Evolutionary conservation across 352 stramenopile species (phyloP), one percentile per base, ranked within the genome.

Genomic region (Stramenopiles sp.): DNA sequence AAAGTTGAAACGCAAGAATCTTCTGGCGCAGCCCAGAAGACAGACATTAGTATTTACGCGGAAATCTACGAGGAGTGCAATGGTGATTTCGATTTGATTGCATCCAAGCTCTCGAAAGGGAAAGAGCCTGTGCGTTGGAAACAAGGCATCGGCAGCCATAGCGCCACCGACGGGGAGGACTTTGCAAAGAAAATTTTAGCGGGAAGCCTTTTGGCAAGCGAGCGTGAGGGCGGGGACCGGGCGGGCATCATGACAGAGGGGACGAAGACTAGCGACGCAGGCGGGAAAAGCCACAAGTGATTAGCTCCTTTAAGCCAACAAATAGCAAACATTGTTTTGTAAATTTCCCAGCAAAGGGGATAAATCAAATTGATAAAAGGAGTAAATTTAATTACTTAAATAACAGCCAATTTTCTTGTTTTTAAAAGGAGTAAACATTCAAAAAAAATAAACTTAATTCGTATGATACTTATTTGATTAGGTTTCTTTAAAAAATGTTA

Each of bases 181-280:
- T 71, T 71, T 71, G 53, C 53, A 33, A 71, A 6, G 35, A 71
- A 71, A 71, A 71, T 71, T 35, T 71, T 71, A 33, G 12, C 53
- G 31, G 53, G 53, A 35, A 33, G 31, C 6, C 6, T 71, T 71
- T 63, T 63, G 43, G 43, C 43, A 18, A 18, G 12, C 43, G 43
- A 63, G 12, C 43, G 43, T 63, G 25, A 63, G 25, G 43, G 43
- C 25, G 43, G 43, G 12, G 12, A 12, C 43, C 43, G 25, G 25
- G 43, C 43, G 12, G 43, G 43, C 43, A 63, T 63, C 25, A 18
- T 63, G 43, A 63, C 43, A 63, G 12, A 18, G 43, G 43, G 43
- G n/a, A n/a, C n/a, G n/a, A n/a, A n/a, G n/a, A n/a, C n/a, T n/a
- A n/a, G n/a, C n/a, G n/a, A n/a, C n/a, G n/a, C n/a, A n/a, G n/a